Conservation (phyloP, 495 filamentous ascomycete genomes). For the Daldinia grandis region DNA sequence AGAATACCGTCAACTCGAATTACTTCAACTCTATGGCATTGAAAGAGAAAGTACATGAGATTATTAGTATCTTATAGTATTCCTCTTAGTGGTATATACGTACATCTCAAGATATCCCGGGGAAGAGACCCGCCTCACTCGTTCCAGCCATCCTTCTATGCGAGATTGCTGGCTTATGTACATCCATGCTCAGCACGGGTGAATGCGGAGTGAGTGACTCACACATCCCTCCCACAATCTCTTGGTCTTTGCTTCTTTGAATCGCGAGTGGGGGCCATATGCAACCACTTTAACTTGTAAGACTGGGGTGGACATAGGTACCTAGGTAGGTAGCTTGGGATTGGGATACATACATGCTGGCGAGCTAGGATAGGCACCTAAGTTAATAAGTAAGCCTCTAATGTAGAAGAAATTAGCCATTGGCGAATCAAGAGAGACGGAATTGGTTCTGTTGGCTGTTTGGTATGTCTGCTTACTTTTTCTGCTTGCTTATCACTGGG, state of each 20-base stretch:
- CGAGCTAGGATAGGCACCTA: neutral
- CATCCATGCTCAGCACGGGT: conserved; percentile 11
- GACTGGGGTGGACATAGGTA: neutral
- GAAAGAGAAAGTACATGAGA: too few species aligned
- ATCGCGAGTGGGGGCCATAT: conserved; percentile 22
- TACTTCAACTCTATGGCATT: neutral
- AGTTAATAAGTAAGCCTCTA: neutral
- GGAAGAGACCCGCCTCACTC: neutral
- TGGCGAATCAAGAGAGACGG: conserved; percentile 31
- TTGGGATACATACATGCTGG: neutral
- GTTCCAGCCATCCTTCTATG: conserved; percentile 19
- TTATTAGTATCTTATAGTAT: too few species aligned
- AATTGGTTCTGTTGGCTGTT: neutral
- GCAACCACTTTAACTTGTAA: conserved; percentile 34
- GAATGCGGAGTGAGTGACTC: conserved; percentile 26
- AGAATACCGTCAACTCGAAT: neutral
- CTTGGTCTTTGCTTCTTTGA: neutral
- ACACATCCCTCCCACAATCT: conserved; percentile 20
- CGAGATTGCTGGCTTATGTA: conserved; percentile 23
- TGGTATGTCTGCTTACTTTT: neutral
- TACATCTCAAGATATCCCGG: neutral
- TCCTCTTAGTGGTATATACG: neutral
- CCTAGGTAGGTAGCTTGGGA: too few species aligned
- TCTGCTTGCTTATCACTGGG: neutral
- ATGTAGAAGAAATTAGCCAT: conserved; percentile 15